A percentile compares a stretch with the other conserved stretches of the same genome.
These are phyloP conservation scores for Ganoderma resinaceum DNA, from an alignment of 1,284 basidiomycete species.

Conservation along the genomic window DNA sequence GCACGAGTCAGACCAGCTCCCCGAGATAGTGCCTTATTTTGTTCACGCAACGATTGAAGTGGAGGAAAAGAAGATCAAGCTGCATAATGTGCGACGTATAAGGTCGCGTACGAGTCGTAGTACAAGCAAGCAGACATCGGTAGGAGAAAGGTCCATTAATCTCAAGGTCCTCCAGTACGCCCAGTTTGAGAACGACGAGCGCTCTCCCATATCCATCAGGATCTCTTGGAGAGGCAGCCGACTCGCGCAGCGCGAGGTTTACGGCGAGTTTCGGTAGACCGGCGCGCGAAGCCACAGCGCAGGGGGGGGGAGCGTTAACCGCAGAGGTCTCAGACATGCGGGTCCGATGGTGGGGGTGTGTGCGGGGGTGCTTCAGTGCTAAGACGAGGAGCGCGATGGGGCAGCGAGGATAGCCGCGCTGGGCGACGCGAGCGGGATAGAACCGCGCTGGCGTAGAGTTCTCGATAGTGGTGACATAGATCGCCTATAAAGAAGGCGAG, in stretches of 20 bases:
- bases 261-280: neutral
- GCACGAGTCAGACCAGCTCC: too few species aligned
- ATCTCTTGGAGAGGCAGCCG: neutral
- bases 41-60: too few species aligned
- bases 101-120: too few species aligned
- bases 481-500: neutral
- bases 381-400: neutral
- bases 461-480: neutral
- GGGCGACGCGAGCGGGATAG: neutral
- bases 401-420: neutral
- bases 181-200: too few species aligned
- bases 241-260: neutral
- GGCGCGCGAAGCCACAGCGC: too few species aligned
- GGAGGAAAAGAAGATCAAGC: too few species aligned
- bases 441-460: neutral
- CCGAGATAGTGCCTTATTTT: too few species aligned
- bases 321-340: neutral
- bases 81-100: too few species aligned
- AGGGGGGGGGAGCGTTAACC: neutral
- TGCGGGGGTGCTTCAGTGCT: neutral
- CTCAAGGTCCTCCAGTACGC: too few species aligned
- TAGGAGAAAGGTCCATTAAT: too few species aligned
- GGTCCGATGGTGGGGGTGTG: neutral
- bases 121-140: too few species aligned
- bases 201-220: slow-evolving; percentile 3